Conservation (phyloP, 2,329 filamentous ascomycete species). For the Aspergillus sojae region DNA sequence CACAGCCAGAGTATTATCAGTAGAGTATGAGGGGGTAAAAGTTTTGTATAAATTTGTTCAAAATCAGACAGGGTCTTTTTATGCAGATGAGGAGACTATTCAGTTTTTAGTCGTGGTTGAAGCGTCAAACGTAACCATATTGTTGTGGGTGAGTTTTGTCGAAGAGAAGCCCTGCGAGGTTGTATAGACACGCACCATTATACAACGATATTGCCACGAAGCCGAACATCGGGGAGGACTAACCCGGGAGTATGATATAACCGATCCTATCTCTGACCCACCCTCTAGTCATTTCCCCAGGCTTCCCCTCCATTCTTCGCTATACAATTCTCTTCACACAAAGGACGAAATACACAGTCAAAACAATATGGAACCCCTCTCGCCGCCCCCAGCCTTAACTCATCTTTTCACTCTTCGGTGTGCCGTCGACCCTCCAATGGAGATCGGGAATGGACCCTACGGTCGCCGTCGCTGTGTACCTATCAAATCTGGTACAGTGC, state of each 20-base stretch:
- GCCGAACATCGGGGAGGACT: not conserved
- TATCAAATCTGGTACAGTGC: slow-evolving; percentile 25
- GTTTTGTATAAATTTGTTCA: too few relatives aligned
- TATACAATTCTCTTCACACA: not conserved
- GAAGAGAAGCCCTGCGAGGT: too few relatives aligned
- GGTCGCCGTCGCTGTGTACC: slow-evolving; percentile 29
- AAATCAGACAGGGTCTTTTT: too few relatives aligned
- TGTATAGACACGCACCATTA: not conserved
- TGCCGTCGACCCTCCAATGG: slow-evolving; percentile 27
- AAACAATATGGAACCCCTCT: slow-evolving; percentile 24
- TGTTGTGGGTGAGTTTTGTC: too few relatives aligned
- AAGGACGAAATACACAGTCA: not conserved
- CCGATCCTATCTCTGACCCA: not conserved
- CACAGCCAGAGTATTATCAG: too few relatives aligned
- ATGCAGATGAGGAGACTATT: too few relatives aligned
- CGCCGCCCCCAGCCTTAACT: slow-evolving; percentile 23
- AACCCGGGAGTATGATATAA: not conserved
- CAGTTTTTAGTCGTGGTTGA: too few relatives aligned
- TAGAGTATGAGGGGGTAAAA: too few relatives aligned
- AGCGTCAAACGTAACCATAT: too few relatives aligned
- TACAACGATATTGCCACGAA: not conserved
- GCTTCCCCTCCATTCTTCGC: not conserved
- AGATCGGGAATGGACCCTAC: slow-evolving; percentile 29
- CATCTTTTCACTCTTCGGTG: slow-evolving; percentile 30
- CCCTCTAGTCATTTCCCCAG: not conserved